Evolutionary conservation across 768 basidiomycete genomes (phyloP), one percentile per base, ranked within the genome.

Genomic region (Leccinum disarticulatum): DNA sequence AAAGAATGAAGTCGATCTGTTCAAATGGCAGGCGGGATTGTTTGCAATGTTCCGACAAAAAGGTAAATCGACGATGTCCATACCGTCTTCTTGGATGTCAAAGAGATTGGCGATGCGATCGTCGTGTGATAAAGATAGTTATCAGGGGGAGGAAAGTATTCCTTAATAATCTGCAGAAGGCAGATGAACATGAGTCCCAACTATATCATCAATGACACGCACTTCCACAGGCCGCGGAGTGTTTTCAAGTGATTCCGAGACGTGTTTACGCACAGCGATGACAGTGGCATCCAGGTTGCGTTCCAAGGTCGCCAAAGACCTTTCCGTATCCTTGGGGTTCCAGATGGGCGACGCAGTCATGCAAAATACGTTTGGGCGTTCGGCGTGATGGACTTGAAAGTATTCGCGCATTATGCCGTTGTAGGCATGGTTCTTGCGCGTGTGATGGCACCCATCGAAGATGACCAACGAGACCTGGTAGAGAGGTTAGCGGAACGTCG

Each of bases 291-390:
- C 81, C 71, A 93, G 64, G 64, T 88, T 91, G 47, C 77, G 75
- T 70, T 95, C 91, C 3, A 93, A 76, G 0, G 78, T 77, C 22
- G 76, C 68, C 19, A 95, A 74, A 3, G 90, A 89, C 25, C 80
- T 81, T n/a, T 76, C 71, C 0, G 91, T 84, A 55, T 91, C 82
- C 62, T 83, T 87, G 13, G 84, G 80, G 62, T 91, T 90, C 88
- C 89, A 93, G 25, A 93, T 85, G 0, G 93, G 93, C 17, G 91
- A 93, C 0, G 94, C 94, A 0, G 94, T 95, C 87, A 96, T 89
- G 3, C 94, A 94, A 60, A 95, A 91, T 17, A 96, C 79, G 69
- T 90, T 93, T 9, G 91, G 90, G n/a, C 88, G 79, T 19, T 76
- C 66, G 1, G 66, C 53, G 27, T 43, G 66, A 43, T 74, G 78